These are phyloP conservation scores for Hebeloma cylindrosporum DNA, from an alignment of 768 basidiomycete genomes.

Conservation along the genomic window DNA sequence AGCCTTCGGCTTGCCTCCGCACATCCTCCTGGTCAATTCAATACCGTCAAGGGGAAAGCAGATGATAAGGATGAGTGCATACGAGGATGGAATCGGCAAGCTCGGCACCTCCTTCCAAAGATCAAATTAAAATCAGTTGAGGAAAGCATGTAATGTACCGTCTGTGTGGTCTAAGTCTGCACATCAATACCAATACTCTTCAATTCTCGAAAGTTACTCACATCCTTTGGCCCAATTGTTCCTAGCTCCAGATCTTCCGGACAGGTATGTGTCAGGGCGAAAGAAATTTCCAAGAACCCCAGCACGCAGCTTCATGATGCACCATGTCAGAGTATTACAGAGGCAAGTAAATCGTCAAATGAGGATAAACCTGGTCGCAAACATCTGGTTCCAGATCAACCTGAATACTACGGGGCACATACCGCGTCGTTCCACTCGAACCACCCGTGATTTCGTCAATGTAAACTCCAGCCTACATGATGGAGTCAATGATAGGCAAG, in stretches of 20 bases:
- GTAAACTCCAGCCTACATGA: constrained; percentile 80
- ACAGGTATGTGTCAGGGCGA: constrained; percentile 83
- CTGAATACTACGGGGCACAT: constrained; percentile 88
- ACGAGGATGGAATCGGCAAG: constrained; percentile 83
- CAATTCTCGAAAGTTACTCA: no score
- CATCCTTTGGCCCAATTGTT: constrained; percentile 98
- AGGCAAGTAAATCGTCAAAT: constrained; percentile 6
- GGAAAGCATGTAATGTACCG: constrained; percentile 42
- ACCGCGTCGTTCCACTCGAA: constrained; percentile 61
- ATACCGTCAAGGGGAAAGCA: constrained; percentile 1
- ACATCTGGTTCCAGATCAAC: constrained; percentile 91
- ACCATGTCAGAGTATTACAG: no score
- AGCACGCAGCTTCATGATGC: constrained; percentile 52
- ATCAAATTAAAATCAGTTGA: not conserved
- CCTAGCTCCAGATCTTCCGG: constrained; percentile 62
- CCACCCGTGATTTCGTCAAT: constrained; percentile 61
- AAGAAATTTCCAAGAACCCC: constrained; percentile 76
- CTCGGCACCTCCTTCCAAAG: constrained; percentile 69
- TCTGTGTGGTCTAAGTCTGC: constrained; percentile 85
- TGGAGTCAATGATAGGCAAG: constrained; percentile 1
- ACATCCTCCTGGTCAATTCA: constrained; percentile 60
- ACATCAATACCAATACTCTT: no score
- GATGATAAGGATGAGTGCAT: no score
- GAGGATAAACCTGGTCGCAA: constrained; percentile 56
- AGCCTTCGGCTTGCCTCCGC: constrained; percentile 75